Percentiles rank a stretch among this genome's conserved stretches.
phyloP scores from a whole-genome alignment of 495 filamentous ascomycete species.

The Hypomontagnella submonticulosa region DNA sequence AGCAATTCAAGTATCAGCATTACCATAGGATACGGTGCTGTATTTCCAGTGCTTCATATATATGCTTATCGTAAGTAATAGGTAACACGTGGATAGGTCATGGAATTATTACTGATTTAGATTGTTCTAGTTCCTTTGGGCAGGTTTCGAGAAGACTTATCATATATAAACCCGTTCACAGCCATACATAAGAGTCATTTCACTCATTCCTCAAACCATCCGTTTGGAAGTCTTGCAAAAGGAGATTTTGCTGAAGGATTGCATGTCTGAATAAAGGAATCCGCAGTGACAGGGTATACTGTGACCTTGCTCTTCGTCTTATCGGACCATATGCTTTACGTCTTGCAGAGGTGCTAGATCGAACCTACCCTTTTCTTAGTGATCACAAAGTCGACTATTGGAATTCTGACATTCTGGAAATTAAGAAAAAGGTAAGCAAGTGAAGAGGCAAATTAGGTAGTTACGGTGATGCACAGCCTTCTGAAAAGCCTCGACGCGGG shows the following conservation, averaged over 20 bases:
- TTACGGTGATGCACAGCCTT: slow-evolving; percentile 24
- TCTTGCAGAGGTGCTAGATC: slow-evolving; percentile 2
- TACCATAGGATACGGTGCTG: background rate
- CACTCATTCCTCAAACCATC: background rate
- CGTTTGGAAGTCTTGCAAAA: slow-evolving; percentile 11
- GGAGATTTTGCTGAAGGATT: slow-evolving; percentile 29
- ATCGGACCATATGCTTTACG: slow-evolving; percentile 1
- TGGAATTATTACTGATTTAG: slow-evolving; percentile 4
- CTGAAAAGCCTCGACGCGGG: slow-evolving; percentile 22
- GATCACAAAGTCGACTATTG: background rate
- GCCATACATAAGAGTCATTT: background rate
- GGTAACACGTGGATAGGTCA: slow-evolving; percentile 5
- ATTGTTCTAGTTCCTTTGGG: background rate
- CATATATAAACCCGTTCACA: background rate
- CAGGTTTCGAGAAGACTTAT: background rate
- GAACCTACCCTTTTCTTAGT: background rate
- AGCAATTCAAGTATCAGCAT: slow-evolving; percentile 19
- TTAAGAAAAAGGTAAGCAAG: slow-evolving; percentile 7
- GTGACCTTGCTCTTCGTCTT: background rate
- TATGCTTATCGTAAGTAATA: slow-evolving; percentile 10
- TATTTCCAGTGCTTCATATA: slow-evolving; percentile 7
- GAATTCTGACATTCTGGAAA: slow-evolving; percentile 5
- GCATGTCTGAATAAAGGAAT: slow-evolving; percentile 19
- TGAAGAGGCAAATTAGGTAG: background rate
- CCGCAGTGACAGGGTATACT: slow-evolving; percentile 33